A percentile compares a stretch with the other conserved stretches of the same genome.
These are phyloP conservation scores for Fusarium sp. DNA, from an alignment of 2,329 filamentous ascomycete genomes.

Conservation along the genomic window DNA sequence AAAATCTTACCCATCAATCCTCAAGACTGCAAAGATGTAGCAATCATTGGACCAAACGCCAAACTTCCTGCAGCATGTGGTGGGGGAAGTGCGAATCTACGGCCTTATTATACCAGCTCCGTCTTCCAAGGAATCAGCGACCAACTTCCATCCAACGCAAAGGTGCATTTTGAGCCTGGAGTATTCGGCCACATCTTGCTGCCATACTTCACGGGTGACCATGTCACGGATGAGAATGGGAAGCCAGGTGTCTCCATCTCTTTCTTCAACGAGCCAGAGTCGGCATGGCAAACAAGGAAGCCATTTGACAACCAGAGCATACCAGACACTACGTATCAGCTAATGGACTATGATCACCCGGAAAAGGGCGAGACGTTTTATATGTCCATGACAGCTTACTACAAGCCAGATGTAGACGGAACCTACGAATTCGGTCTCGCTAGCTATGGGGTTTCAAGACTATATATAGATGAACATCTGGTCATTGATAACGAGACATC, in stretches of 20 bases:
- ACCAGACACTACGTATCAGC: slow-evolving; percentile 38
- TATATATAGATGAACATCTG: slow-evolving; percentile 47
- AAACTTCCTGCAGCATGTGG: slow-evolving; percentile 49
- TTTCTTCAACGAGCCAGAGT: slow-evolving; percentile 19
- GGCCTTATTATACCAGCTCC: slow-evolving; percentile 45
- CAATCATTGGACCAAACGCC: slow-evolving; percentile 65
- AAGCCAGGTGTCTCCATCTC: slow-evolving; percentile 2
- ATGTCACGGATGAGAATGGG: background rate
- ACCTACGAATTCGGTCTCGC: slow-evolving; percentile 47
- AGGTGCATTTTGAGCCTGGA: slow-evolving; percentile 10
- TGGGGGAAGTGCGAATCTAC: slow-evolving; percentile 47
- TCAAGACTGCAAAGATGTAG: slow-evolving; percentile 50
- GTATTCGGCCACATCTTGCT: slow-evolving; percentile 19
- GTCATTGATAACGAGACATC: slow-evolving; percentile 45
- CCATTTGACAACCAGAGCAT: slow-evolving; percentile 35
- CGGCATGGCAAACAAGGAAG: background rate
- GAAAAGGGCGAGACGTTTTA: slow-evolving; percentile 31
- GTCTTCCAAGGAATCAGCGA: slow-evolving; percentile 45
- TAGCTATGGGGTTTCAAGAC: slow-evolving; percentile 44
- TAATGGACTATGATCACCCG: slow-evolving; percentile 41
- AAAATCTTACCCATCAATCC: slow-evolving; percentile 60
- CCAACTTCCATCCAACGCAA: background rate
- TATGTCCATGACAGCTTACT: slow-evolving; percentile 34
- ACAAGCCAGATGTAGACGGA: slow-evolving; percentile 23
- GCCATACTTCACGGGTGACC: slow-evolving; percentile 1